Conservation (phyloP, 805 yeast species). For the Candida loeiensis region DNA sequence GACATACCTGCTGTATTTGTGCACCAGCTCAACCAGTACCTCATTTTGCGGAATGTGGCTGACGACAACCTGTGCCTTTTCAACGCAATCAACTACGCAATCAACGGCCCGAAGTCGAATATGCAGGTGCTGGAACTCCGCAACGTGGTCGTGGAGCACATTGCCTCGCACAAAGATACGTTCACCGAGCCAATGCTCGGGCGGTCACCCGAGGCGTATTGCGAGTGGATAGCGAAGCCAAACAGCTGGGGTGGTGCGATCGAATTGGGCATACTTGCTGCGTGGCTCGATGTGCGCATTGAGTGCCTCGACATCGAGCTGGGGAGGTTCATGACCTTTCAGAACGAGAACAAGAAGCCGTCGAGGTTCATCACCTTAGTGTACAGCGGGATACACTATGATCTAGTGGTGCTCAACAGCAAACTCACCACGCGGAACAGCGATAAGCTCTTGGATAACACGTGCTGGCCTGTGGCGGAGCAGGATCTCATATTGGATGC, state of each 20-base stretch:
- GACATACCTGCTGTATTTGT: conserved; percentile 25
- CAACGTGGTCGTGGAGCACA: conserved; percentile 45
- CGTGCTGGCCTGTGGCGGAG: conserved; percentile 35
- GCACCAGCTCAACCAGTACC: conserved; percentile 22
- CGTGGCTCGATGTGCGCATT: conserved; percentile 48
- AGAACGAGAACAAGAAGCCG: conserved; percentile 32
- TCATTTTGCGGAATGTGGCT: conserved; percentile 57
- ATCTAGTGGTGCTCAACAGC: conserved; percentile 46
- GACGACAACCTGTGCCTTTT: conserved; percentile 80
- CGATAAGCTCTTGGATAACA: conserved; percentile 30
- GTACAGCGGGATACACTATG: conserved; percentile 75
- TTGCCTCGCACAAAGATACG: conserved; percentile 34
- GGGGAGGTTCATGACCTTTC: conserved; percentile 53
- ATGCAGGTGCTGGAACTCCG: conserved; percentile 50
- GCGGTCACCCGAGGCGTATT: conserved; percentile 44
- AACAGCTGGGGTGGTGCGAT: conserved; percentile 85
- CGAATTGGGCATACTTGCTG: conserved; percentile 61
- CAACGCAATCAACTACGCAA: conserved; percentile 57
- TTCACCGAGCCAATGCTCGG: conserved; percentile 62
- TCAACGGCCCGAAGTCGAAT: conserved; percentile 33
- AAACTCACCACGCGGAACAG: conserved; percentile 15
- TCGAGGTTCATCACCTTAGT: conserved; percentile 48
- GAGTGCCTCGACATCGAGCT: conserved; percentile 64
- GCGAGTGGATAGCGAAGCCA: conserved; percentile 55
- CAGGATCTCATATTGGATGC: conserved; percentile 31